Percentiles rank a stretch among this genome's conserved stretches.
Conservation (phyloP, 2,329 filamentous ascomycete species). For the Pseudopithomyces maydicus region DNA sequence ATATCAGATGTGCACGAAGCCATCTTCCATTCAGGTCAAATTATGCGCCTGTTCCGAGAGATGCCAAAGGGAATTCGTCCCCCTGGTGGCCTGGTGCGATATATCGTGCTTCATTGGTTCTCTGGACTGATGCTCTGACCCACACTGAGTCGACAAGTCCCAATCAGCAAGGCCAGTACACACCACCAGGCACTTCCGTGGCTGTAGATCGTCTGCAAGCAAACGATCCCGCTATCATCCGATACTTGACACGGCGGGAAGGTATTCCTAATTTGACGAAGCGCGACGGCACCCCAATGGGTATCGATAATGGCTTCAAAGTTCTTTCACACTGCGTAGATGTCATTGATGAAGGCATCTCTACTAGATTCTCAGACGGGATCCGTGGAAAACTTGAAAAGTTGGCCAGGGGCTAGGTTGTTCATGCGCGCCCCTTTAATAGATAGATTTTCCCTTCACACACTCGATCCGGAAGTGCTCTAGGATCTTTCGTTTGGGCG, state of each 20-base stretch:
- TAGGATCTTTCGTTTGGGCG: slow-evolving; percentile 15
- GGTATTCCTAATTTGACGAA: slow-evolving; percentile 59
- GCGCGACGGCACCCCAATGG: slow-evolving; percentile 54
- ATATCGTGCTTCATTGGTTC: slow-evolving; percentile 61
- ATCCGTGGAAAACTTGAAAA: slow-evolving; percentile 59
- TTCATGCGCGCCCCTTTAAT: background rate
- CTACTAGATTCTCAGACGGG: slow-evolving; percentile 60
- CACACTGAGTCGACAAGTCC: slow-evolving; percentile 52
- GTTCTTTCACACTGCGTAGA: slow-evolving; percentile 59
- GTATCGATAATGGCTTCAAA: slow-evolving; percentile 54
- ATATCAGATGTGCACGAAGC: slow-evolving; percentile 68
- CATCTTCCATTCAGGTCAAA: slow-evolving; percentile 70
- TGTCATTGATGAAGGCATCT: slow-evolving; percentile 58
- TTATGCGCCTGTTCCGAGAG: slow-evolving; percentile 63
- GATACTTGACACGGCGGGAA: slow-evolving; percentile 59
- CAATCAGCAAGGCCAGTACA: slow-evolving; percentile 43
- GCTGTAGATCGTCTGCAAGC: slow-evolving; percentile 57
- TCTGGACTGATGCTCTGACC: slow-evolving; percentile 59
- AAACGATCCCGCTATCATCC: slow-evolving; percentile 57
- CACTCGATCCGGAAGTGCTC: slow-evolving; percentile 20
- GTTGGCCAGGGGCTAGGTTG: slow-evolving; percentile 40
- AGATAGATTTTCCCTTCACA: slow-evolving; percentile 17
- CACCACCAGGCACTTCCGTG: slow-evolving; percentile 46
- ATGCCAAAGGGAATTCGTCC: slow-evolving; percentile 67
- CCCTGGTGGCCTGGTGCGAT: slow-evolving; percentile 74